phyloP scores from a whole-genome alignment of 257 asterid genomes.

The Mitragyna speciosa region DNA sequence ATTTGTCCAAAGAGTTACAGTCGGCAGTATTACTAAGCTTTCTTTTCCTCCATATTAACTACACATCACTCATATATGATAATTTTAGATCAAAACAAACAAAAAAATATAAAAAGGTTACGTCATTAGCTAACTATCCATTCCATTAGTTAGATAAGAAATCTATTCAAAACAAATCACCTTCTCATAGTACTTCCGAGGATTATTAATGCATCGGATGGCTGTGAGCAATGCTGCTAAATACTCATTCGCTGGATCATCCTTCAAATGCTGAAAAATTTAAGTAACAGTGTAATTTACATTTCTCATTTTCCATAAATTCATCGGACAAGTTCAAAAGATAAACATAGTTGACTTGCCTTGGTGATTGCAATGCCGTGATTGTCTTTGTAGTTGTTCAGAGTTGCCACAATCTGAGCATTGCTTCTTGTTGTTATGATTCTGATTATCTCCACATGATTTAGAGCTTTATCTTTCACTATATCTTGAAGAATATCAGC shows the following conservation, averaged over 20 bases:
- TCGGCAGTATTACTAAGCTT: no score
- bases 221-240: conserved; percentile 45
- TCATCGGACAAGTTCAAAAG: not conserved
- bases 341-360: conserved; percentile 29
- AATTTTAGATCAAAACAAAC: no score
- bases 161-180: conserved; percentile 25
- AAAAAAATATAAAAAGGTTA: no score
- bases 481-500: conserved; percentile 44
- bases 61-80: no score
- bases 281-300: not conserved
- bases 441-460: conserved; percentile 61
- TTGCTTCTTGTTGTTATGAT: conserved; percentile 73
- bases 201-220: conserved; percentile 54
- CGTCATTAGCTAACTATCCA: no score
- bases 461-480: conserved; percentile 41
- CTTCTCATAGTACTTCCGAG: conserved; percentile 73
- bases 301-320: no score
- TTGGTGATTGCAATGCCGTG: conserved; percentile 64
- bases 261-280: conserved; percentile 49
- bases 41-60: no score
- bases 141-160: no score
- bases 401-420: conserved; percentile 62
- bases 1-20: no score
- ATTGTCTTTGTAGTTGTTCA: conserved; percentile 62
- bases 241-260: conserved; percentile 34